Evolutionary conservation across 2,329 filamentous ascomycete species (phyloP).

Genomic region (Exophiala sp.): DNA sequence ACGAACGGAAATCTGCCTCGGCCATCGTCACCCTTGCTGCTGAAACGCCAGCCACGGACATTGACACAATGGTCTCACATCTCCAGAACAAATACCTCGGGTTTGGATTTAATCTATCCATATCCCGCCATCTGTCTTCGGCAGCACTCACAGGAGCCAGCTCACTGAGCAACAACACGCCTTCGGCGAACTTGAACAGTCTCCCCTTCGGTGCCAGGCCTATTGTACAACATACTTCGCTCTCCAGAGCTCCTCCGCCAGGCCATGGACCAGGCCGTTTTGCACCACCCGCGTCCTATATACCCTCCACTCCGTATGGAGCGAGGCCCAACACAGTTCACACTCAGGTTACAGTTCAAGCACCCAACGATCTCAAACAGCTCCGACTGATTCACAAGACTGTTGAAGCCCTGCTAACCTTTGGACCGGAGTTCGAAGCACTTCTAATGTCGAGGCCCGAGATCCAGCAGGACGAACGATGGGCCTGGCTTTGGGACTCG

Average conservation of each 20-base stretch:
- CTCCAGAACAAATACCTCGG: constrained; percentile 81
- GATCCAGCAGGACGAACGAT: constrained; percentile 80
- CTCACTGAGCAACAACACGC: constrained; percentile 43
- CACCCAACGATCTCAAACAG: constrained; percentile 70
- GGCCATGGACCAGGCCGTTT: constrained; percentile 57
- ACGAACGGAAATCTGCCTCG: constrained; percentile 64
- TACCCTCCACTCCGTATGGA: constrained; percentile 36
- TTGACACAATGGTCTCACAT: constrained; percentile 70
- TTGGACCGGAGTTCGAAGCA: constrained; percentile 85
- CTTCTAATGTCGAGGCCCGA: constrained; percentile 80
- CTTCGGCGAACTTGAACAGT: constrained; percentile 41
- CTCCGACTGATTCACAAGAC: constrained; percentile 82
- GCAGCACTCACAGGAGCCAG: constrained; percentile 55
- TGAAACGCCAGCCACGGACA: constrained; percentile 74
- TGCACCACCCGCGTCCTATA: constrained; percentile 70
- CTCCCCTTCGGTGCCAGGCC: constrained; percentile 74
- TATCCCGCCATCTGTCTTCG: constrained; percentile 79
- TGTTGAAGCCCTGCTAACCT: constrained; percentile 69
- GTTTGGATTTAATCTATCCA: constrained; percentile 71
- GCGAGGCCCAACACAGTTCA: constrained; percentile 35
- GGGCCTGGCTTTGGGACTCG: constrained; percentile 90
- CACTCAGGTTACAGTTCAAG: constrained; percentile 64
- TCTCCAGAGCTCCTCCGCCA: constrained; percentile 46
- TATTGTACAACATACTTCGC: constrained; percentile 48
- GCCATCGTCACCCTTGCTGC: constrained; percentile 76